Evolutionary conservation across 345 rosid species (phyloP), one percentile per base, ranked within the genome.

Genomic region (Populus simonii): DNA sequence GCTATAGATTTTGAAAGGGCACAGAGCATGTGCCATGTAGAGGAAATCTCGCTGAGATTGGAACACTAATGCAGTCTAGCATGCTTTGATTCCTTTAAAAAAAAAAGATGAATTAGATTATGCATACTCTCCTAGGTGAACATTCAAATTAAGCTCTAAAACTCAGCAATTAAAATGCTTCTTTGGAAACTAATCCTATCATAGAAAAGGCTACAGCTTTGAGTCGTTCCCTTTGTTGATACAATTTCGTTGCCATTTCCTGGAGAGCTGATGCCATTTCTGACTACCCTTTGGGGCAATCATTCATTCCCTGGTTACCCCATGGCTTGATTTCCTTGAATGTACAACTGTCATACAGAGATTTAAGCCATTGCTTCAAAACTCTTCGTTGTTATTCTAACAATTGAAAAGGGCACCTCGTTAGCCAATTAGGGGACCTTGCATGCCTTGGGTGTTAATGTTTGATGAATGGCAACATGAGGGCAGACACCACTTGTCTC

Each of bases 381-480:
- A 1, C 77, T 43, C 65, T 74, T 25, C 7, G 3, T 29, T 36
- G 18, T 76, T 33, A 59, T 68, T 22, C 33, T 10, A 29, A 31
- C 59, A 55, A 38, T 35, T 53, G 74, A 76, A 36, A 68, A 38
- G 17, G 39, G 20, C 57, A 61, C 41, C 12, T 65, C 17, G 1
- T 73, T 31, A 15, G 23, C 18, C 25, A 13, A 38, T n/a, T 70
- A 22, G 59, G 72, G 74, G 74, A 15, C 35, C 27, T 1, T 35
- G 61, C 23, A 17, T 18, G 70, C 43, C 41, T 15, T 43, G 16
- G 18, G 36, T n/a, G 55, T 43, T 33, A 11, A 18, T 71, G 65
- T 49, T 63, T n/a, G 75, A 35, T 49, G 45, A 66, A 59, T 76
- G 85, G 45, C 76, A 70, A 15, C 78, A 75, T 5, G 53, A 81